Conservation (phyloP, 2,329 filamentous ascomycete genomes). For the Microdochium bolleyi region DNA sequence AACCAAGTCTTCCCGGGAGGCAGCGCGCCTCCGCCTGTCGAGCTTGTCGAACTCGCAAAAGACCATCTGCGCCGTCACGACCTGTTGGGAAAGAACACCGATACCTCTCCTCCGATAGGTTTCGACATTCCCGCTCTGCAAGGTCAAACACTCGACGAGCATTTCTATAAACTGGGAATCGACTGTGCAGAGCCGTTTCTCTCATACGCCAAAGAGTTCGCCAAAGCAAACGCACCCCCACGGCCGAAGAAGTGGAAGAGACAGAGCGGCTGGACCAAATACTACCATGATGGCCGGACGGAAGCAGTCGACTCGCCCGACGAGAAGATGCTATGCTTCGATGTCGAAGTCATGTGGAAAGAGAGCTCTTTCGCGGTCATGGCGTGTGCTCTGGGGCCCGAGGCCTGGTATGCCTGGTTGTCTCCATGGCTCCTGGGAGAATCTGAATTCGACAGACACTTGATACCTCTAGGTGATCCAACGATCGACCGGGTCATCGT, state of each 20-base stretch:
- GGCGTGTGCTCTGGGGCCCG: constrained; percentile 86
- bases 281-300: constrained; percentile 62
- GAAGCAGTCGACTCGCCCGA: constrained; percentile 70
- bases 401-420: constrained; percentile 94
- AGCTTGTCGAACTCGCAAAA: constrained; percentile 71
- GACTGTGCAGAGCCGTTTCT: constrained; percentile 85
- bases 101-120: constrained; percentile 64
- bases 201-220: constrained; percentile 65
- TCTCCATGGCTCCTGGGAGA: constrained; percentile 92
- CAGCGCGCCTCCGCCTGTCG: constrained; percentile 48
- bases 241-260: constrained; percentile 65
- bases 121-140: constrained; percentile 80
- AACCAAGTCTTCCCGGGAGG: constrained; percentile 68
- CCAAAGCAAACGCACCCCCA: constrained; percentile 48
- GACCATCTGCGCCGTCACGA: constrained; percentile 83
- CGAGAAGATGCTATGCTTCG: constrained; percentile 80
- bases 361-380: constrained; percentile 89
- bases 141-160: constrained; percentile 79
- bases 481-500: constrained; percentile 68
- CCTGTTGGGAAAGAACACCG: constrained; percentile 82
- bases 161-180: constrained; percentile 82
- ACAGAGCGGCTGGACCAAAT: constrained; percentile 90
- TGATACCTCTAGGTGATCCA: constrained; percentile 81
- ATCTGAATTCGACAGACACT: constrained; percentile 65
- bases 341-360: constrained; percentile 96